Conservation (phyloP, 352 stramenopile species). For the Phytophthora lateralis region DNA sequence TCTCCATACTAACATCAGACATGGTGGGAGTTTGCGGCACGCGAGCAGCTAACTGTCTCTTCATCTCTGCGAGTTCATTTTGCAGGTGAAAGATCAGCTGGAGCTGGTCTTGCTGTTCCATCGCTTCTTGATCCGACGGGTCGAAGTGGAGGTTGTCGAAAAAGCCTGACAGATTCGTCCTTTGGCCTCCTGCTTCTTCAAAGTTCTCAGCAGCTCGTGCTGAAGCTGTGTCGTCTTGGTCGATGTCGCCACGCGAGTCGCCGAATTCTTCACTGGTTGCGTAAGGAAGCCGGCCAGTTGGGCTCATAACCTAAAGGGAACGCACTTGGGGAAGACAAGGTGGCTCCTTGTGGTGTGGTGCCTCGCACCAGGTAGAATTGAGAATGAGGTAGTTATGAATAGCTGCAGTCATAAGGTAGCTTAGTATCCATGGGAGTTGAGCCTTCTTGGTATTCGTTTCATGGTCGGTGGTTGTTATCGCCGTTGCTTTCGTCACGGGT, state of each 20-base stretch:
- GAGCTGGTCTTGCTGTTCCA: not conserved
- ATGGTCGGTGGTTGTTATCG: not conserved
- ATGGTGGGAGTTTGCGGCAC: not conserved
- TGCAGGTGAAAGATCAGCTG: not conserved
- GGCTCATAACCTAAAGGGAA: not conserved
- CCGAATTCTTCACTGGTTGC: not conserved
- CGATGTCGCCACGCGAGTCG: not conserved
- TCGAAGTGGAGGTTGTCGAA: not conserved
- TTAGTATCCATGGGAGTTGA: not conserved
- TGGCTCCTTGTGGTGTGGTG: not conserved
- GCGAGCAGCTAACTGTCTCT: not conserved
- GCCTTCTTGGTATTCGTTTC: not conserved
- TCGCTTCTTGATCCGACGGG: not conserved
- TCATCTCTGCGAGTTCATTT: not conserved
- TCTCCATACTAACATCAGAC: not conserved
- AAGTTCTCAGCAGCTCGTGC: not conserved
- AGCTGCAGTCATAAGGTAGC: not conserved
- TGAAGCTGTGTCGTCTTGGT: not conserved
- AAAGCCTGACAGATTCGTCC: not conserved
- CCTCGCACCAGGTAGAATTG: constrained; percentile 1
- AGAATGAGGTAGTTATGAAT: not conserved
- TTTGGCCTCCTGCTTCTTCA: not conserved
- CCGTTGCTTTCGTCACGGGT: not conserved
- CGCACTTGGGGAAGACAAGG: not conserved
- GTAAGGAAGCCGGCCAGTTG: not conserved